phyloP scores from a whole-genome alignment of 2,329 filamentous ascomycete genomes.

The Tolypocladium album region DNA sequence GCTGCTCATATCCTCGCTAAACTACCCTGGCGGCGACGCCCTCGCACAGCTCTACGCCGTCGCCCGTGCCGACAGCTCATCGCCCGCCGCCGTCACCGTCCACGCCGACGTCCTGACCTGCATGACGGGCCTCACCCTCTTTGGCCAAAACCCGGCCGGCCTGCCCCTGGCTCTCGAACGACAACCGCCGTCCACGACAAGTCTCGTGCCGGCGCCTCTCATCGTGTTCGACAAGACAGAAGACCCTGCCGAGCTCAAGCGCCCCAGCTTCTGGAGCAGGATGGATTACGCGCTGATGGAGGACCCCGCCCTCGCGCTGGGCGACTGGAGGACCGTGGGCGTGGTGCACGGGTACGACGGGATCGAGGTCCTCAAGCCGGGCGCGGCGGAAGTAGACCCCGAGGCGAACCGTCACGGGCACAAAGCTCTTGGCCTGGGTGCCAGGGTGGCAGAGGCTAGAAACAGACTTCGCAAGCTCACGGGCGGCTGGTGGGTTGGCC shows the following conservation, averaged over 20 bases:
- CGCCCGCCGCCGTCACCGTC: conserved; percentile 25
- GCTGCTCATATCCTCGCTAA: conserved; percentile 72
- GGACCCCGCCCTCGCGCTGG: conserved; percentile 33
- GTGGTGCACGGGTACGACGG: conserved; percentile 48
- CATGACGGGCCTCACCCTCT: conserved; percentile 62
- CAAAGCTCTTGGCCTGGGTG: conserved; percentile 34
- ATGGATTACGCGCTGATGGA: conserved; percentile 55
- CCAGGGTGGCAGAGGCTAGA: conserved; percentile 25
- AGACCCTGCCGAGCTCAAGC: conserved; percentile 28
- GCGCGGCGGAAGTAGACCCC: conserved; percentile 12
- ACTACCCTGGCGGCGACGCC: conserved; percentile 87
- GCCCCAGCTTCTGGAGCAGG: conserved; percentile 46
- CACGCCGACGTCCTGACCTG: conserved; percentile 58
- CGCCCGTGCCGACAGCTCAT: conserved; percentile 8
- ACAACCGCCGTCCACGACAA: conserved; percentile 2
- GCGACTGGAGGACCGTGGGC: conserved; percentile 44
- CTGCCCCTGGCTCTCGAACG: conserved; percentile 21
- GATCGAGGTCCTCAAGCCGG: conserved; percentile 45
- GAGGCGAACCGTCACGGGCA: conserved; percentile 5
- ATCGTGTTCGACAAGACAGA: conserved; percentile 54
- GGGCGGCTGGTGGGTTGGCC: conserved; percentile 55
- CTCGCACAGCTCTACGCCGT: conserved; percentile 41
- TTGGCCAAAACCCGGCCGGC: conserved; percentile 38
- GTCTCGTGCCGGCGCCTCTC: conserved; percentile 12
- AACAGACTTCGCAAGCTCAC: conserved; percentile 32